Base-by-base conservation (phyloP, 306 rosid genomes). In the Glycine soja region DNA sequence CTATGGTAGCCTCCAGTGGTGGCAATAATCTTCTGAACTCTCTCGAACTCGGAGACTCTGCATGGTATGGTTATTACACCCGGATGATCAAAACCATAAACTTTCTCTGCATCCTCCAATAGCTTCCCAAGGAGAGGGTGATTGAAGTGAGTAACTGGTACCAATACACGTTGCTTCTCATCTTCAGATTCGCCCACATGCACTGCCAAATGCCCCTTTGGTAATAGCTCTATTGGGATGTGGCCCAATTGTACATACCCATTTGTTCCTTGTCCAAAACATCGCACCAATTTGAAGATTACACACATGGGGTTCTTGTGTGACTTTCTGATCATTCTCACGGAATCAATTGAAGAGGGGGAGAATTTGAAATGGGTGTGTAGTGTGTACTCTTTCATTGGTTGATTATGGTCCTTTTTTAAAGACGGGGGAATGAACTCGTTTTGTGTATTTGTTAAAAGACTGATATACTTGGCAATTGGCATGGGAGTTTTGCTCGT, bases 171-270 rank as follows among this genome's bases (percentile, higher is more conserved):
- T 4, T 19, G 70, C 30, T 75, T 75, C 15, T 75, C 70, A 4
- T 61, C 80, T 38, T 75, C 80, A 0, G 32, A 75, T 59, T 75
- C 59, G 1, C 70, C 80, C 9, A 61, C 80, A 46, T 47, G 13
- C 46, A 46, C 71, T 3, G 36, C 59, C 71, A 75, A 42, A 14
- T 75, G 61, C 3, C 71, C 80, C 71, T 75, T 61, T 24, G 80
- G 59, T 24, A 45, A 1, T 7, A 75, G 1, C 57, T 61, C 47
- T 59, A 61, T 75, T 61, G 61, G 70, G 70, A 34, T 14, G 1
- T 8, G 30, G 0, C 59, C 70, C 48, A 61, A 59, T 0, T 10
- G 0, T 0, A 42, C 56, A 57, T 13, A 58, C 8, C 46, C 11
- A 71, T 8, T 14, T 32, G 24, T 43, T 74, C 68, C 43, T 10